A percentile compares a stretch with the other conserved stretches of the same genome.
Conservation (phyloP, 2,329 filamentous ascomycete genomes). For the Colletotrichum sp. region DNA sequence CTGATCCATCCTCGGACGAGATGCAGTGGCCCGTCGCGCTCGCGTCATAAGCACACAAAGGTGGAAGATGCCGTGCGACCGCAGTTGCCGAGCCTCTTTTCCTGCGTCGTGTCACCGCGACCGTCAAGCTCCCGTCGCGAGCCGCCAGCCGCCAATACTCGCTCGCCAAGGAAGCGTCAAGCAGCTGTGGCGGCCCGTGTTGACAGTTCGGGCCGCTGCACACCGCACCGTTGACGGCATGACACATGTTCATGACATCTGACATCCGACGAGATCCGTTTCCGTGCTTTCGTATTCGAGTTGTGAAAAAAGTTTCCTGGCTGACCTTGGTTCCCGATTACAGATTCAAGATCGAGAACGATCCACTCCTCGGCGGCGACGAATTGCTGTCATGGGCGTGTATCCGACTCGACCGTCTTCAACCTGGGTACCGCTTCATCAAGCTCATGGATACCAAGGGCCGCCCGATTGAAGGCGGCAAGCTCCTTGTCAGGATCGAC, state of each 20-base stretch:
- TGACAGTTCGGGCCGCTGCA: constrained; percentile 19
- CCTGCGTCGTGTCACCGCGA: not conserved
- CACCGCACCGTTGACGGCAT: not conserved
- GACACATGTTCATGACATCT: not conserved
- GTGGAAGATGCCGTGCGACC: not conserved
- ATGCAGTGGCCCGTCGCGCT: not conserved
- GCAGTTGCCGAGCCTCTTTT: not conserved
- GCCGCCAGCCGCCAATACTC: not conserved
- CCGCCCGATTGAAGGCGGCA: constrained; percentile 47
- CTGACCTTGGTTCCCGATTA: constrained; percentile 24
- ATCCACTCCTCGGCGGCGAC: constrained; percentile 42
- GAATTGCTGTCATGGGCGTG: constrained; percentile 60
- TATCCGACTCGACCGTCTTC: constrained; percentile 63
- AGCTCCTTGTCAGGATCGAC: constrained; percentile 57
- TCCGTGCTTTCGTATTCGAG: not conserved
- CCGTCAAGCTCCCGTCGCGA: not conserved
- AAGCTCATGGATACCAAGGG: constrained; percentile 52
- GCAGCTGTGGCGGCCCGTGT: not conserved
- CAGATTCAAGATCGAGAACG: constrained; percentile 62
- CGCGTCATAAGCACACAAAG: not conserved
- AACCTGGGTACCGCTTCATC: constrained; percentile 60
- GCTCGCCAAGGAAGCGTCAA: not conserved
- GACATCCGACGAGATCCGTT: not conserved
- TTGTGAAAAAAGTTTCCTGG: not conserved
- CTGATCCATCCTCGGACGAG: not conserved